phyloP scores from a whole-genome alignment of 2,329 filamentous ascomycete genomes.

The Pseudogymnoascus sp. region DNA sequence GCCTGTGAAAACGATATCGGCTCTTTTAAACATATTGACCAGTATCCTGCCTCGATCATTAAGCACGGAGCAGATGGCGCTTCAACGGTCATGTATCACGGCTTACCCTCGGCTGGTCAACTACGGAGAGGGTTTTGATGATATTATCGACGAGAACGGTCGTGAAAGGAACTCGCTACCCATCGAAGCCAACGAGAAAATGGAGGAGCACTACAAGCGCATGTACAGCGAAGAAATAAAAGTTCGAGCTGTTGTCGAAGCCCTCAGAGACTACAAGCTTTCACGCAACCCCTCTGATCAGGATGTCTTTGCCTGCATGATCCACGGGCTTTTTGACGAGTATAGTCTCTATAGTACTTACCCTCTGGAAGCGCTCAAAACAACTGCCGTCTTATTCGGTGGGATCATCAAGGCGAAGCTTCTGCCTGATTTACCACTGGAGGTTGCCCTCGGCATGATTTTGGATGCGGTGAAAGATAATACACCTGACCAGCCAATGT shows the following conservation, averaged over 20 bases:
- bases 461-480: conserved; percentile 91
- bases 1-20: conserved; percentile 75
- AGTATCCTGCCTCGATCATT: conserved; percentile 54
- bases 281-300: conserved; percentile 79
- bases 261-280: conserved; percentile 78
- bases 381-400: conserved; percentile 91
- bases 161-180: conserved; percentile 74
- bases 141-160: conserved; percentile 81
- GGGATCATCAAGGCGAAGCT: conserved; percentile 92
- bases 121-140: conserved; percentile 86
- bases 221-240: conserved; percentile 93
- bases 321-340: conserved; percentile 94
- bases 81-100: conserved; percentile 83
- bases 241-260: conserved; percentile 75
- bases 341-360: conserved; percentile 94
- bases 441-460: conserved; percentile 95
- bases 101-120: conserved; percentile 93
- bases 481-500: conserved; percentile 79
- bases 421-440: conserved; percentile 79
- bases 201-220: conserved; percentile 96
- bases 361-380: conserved; percentile 89
- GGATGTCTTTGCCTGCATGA: conserved; percentile 97
- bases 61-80: conserved; percentile 61
- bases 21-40: conserved; percentile 70
- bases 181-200: conserved; percentile 70